Percentiles rank a stretch among this genome's conserved stretches.
These are phyloP conservation scores for Gyrodon lividus DNA, from an alignment of 768 basidiomycete genomes.

Conservation along the genomic window DNA sequence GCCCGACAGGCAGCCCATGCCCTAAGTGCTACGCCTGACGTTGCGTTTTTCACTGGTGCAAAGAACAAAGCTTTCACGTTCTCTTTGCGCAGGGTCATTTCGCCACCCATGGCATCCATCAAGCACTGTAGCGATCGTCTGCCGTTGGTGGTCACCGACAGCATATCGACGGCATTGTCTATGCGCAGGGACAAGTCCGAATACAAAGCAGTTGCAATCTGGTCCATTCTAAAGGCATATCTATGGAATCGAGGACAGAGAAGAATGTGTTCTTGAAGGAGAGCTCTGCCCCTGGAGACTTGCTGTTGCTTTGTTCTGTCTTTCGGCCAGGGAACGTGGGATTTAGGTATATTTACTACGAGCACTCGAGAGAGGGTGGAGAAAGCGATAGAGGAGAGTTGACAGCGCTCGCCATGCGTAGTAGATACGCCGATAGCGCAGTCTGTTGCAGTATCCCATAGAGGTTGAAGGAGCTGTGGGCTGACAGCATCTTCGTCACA, in stretches of 20 bases:
- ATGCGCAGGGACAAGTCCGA: slow-evolving; percentile 39
- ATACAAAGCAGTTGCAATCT: slow-evolving; percentile 39
- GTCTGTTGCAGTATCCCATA: slow-evolving; percentile 27
- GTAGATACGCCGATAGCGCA: slow-evolving; percentile 43
- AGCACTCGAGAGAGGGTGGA: slow-evolving; percentile 37
- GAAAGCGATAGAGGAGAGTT: slow-evolving; percentile 40
- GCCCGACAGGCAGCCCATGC: slow-evolving; percentile 48
- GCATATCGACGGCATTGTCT: slow-evolving; percentile 38
- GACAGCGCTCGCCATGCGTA: slow-evolving; percentile 35
- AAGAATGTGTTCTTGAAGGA: slow-evolving; percentile 36
- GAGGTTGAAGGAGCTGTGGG: slow-evolving; percentile 21
- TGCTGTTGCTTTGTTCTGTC: background rate
- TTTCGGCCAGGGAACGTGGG: slow-evolving; percentile 8
- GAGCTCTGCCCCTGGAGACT: slow-evolving; percentile 10
- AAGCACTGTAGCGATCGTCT: slow-evolving; percentile 37
- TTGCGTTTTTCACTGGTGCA: slow-evolving; percentile 20
- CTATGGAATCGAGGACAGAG: slow-evolving; percentile 29
- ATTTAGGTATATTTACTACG: slow-evolving; percentile 30
- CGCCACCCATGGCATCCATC: slow-evolving; percentile 40
- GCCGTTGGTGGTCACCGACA: slow-evolving; percentile 29
- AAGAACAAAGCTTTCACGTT: slow-evolving; percentile 33
- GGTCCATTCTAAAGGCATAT: slow-evolving; percentile 48
- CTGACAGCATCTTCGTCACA: slow-evolving; percentile 28
- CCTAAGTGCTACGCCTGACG: slow-evolving; percentile 33
- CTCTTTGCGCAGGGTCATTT: slow-evolving; percentile 24